Conservation (phyloP, 2,329 filamentous ascomycete genomes). For the Cadophora luteo-olivacea region DNA sequence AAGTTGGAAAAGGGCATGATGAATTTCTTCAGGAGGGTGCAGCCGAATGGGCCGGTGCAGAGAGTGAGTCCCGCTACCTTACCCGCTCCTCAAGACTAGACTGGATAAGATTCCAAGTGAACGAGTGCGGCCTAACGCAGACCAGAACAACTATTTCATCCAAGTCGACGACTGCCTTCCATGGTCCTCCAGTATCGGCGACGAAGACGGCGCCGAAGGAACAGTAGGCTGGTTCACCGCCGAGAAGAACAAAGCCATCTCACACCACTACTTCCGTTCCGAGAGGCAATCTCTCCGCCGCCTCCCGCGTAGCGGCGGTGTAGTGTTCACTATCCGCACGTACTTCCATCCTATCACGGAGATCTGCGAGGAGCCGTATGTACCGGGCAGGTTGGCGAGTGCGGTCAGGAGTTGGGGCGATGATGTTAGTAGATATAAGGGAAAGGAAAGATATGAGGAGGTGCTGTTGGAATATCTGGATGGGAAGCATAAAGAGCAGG, state of each 20-base stretch:
- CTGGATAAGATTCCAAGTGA: too few relatives aligned
- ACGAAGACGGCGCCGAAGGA: constrained; percentile 65
- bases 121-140: constrained; percentile 28
- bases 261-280: constrained; percentile 77
- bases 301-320: constrained; percentile 57
- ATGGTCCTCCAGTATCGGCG: constrained; percentile 79
- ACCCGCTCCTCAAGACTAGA: too few relatives aligned
- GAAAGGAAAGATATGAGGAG: constrained; percentile 74
- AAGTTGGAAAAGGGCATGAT: constrained; percentile 81
- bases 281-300: constrained; percentile 69
- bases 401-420: constrained; percentile 83
- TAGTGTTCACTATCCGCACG: constrained; percentile 70
- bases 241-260: constrained; percentile 73
- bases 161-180: constrained; percentile 81
- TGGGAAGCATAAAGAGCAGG: constrained; percentile 73
- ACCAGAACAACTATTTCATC: constrained; percentile 84
- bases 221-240: constrained; percentile 75
- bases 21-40: constrained; percentile 78
- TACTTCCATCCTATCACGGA: constrained; percentile 63
- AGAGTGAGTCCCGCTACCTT: constrained; percentile 38
- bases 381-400: constrained; percentile 79
- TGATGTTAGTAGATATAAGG: constrained; percentile 80
- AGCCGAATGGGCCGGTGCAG: constrained; percentile 67
- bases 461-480: constrained; percentile 81
- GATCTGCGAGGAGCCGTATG: constrained; percentile 69